Base-by-base conservation (phyloP, 1,284 basidiomycete species). In the Cryptococcus sp. region DNA sequence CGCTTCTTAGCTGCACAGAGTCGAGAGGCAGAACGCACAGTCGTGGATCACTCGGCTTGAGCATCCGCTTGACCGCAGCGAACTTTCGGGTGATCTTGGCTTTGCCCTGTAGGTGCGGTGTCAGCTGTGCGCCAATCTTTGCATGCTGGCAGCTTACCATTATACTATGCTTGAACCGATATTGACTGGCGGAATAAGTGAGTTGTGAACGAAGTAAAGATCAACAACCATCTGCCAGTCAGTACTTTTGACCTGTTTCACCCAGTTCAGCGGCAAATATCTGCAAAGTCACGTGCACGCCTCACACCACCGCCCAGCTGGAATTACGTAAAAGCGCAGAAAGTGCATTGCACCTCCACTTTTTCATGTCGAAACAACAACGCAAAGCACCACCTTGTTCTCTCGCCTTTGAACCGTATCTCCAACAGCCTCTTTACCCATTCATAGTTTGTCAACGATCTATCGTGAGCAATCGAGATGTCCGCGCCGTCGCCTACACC, bases 81-180 rank as follows among this genome's bases (percentile, higher is more conserved):
- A 97, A 97, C 79, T 97, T 97, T 78, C 93, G 85, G 1, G 93
- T 94, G 78, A 92, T 93, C 78, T 92, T 93, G 51, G 91, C 91
- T 80, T 88, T 94, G n/a, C 87, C 91, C 94, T 93, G 56, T 17
- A 7, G n/a, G 51, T 62, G 27, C 60, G 58, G 2, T 23, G 19
- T 45, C 3, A 20, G 44, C 44, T 19, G 15, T 6, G 16, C 42
- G 15, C 15, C 42, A 44, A 22, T n/a, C n/a, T n/a, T 41, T 11
- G 27, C 10, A 31, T 31, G 27, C 10, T 31, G 27, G 27, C 31
- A 48, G 45, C 50, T 49, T 11, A 51, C 47, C 54, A 56, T 47
- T 17, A 4, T 52, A 27, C 1, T 19, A n/a, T 48, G 19, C 23
- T n/a, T 50, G 16, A 16, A 39, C 19, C 31, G 31, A 35, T 35